phyloP scores from a whole-genome alignment of 345 rosid genomes.

The Arabidopsis arenosa region DNA sequence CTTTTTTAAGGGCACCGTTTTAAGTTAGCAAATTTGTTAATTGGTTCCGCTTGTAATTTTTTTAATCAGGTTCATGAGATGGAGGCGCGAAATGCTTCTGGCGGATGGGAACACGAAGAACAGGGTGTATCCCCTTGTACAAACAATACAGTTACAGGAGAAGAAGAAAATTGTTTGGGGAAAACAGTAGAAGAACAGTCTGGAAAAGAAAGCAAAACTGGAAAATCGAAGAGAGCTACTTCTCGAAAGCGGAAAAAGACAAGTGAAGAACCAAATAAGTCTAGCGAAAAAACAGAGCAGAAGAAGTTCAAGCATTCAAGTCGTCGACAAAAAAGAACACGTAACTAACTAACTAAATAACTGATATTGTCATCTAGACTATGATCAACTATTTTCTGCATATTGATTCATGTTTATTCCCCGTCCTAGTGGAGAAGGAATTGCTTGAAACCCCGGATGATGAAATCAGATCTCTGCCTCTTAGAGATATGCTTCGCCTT shows the following conservation, averaged over 20 bases:
- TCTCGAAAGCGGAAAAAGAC: conserved; percentile 52
- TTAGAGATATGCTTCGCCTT: conserved; percentile 73
- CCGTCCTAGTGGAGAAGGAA: conserved; percentile 56
- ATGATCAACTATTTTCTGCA: conserved; percentile 20
- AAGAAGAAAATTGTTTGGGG: conserved; percentile 37
- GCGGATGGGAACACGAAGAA: conserved; percentile 26
- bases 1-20: neutral
- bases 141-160: conserved; percentile 30
- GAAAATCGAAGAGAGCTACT: conserved; percentile 37
- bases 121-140: conserved; percentile 17
- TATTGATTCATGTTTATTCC: conserved; percentile 13
- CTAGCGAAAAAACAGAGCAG: conserved; percentile 52
- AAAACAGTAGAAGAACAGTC: conserved; percentile 33
- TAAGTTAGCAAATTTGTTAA: neutral
- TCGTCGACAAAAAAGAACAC: conserved; percentile 57
- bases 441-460: conserved; percentile 80
- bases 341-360: conserved; percentile 41
- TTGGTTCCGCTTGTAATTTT: neutral
- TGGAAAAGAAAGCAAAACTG: conserved; percentile 35
- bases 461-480: conserved; percentile 61
- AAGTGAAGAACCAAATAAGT: conserved; percentile 49
- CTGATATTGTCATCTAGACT: conserved; percentile 6
- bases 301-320: conserved; percentile 83
- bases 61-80: conserved; percentile 30
- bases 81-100: conserved; percentile 40